Evolutionary conservation across 768 basidiomycete species (phyloP).

Genomic region (Phaeotremella fagi): DNA sequence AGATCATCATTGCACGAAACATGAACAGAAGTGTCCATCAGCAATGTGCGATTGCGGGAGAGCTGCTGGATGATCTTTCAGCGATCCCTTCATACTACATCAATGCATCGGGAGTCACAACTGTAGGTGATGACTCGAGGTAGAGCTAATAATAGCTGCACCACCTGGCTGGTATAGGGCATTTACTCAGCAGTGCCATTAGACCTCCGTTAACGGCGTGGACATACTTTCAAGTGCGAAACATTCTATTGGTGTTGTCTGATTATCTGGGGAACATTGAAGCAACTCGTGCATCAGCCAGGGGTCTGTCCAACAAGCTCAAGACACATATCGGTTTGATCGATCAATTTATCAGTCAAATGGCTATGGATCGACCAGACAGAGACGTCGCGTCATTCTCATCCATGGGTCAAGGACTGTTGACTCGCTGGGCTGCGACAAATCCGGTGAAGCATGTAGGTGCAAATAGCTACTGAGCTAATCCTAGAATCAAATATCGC

Average conservation of each 20-base stretch:
- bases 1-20: constrained; percentile 33
- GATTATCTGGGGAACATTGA: too few species aligned
- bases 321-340: too few species aligned
- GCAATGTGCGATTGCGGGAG: constrained; percentile 38
- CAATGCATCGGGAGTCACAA: constrained; percentile 20
- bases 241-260: constrained; percentile 33
- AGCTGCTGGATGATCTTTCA: constrained; percentile 35
- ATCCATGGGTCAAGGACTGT: too few species aligned
- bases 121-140: constrained; percentile 18
- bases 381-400: too few species aligned
- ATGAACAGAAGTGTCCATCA: constrained; percentile 22
- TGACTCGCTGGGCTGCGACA: too few species aligned
- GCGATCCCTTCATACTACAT: constrained; percentile 35
- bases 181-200: constrained; percentile 37
- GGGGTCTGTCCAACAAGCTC: too few species aligned
- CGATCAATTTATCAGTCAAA: too few species aligned
- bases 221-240: constrained; percentile 31
- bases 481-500: too few species aligned
- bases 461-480: too few species aligned
- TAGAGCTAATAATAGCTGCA: constrained; percentile 33
- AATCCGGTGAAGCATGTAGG: too few species aligned
- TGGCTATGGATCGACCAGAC: too few species aligned
- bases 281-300: too few species aligned
- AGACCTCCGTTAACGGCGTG: constrained; percentile 28
- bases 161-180: constrained; percentile 42